Percentiles rank a stretch among this genome's conserved stretches.
Evolutionary conservation across 805 yeast genomes (phyloP).

Genomic region (Wilhelminamyces savonicus): DNA sequence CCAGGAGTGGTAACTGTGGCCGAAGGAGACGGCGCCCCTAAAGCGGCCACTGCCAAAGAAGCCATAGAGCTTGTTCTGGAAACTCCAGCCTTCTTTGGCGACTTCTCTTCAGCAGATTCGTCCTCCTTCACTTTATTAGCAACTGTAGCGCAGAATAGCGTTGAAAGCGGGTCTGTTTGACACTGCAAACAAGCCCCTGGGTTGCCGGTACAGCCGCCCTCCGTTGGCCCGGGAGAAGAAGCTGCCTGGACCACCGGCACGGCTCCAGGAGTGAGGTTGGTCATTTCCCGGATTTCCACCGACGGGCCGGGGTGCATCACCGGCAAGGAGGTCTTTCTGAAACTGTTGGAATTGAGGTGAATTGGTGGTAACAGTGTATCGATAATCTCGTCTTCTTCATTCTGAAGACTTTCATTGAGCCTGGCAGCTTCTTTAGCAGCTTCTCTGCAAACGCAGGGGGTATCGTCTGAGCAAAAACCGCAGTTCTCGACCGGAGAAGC

Average conservation of each 20-base stretch:
- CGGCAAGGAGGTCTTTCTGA: conserved; percentile 39
- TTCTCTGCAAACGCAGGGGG: conserved; percentile 90
- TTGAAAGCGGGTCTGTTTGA: conserved; percentile 81
- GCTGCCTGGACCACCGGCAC: conserved; percentile 24
- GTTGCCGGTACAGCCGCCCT: conserved; percentile 66
- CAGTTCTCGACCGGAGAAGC: conserved; percentile 64
- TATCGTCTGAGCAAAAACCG: conserved; percentile 89
- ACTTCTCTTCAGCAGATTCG: not conserved
- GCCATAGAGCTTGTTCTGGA: conserved; percentile 10
- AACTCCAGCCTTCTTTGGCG: not conserved
- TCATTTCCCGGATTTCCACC: conserved; percentile 42
- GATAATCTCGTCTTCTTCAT: conserved; percentile 29
- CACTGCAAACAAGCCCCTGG: conserved; percentile 87
- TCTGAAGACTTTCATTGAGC: conserved; percentile 14
- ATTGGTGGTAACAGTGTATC: conserved; percentile 38
- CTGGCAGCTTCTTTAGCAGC: conserved; percentile 49
- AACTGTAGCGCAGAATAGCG: conserved; percentile 80
- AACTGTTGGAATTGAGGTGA: conserved; percentile 16
- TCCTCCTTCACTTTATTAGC: conserved; percentile 44
- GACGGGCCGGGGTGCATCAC: conserved; percentile 64
- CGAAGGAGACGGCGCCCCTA: conserved; percentile 11
- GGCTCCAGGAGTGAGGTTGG: conserved; percentile 33
- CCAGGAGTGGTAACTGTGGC: conserved; percentile 11
- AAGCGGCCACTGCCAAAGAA: conserved; percentile 8
- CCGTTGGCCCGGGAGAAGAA: conserved; percentile 1